Percentiles rank a stretch among this genome's conserved stretches.
phyloP scores from a whole-genome alignment of 108 stramenopile species.

The Cyclotella cryptica region DNA sequence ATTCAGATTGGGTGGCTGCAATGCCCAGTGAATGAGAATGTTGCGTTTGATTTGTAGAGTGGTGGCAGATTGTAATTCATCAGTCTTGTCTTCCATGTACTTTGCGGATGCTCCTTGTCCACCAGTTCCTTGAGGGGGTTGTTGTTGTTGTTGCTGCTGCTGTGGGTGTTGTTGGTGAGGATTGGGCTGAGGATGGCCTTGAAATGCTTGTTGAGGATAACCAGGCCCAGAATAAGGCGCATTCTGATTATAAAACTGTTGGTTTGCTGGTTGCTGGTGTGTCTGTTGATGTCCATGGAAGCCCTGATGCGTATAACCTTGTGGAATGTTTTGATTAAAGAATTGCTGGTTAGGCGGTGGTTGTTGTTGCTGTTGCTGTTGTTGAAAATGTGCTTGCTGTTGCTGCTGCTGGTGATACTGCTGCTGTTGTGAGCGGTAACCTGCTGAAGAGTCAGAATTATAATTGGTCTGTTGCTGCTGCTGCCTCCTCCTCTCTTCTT shows the following conservation, averaged over 20 bases:
- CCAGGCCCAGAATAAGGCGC: slow-evolving; percentile 19
- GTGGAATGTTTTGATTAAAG: slow-evolving; percentile 23
- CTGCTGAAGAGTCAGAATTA: too few species aligned
- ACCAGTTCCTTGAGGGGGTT: slow-evolving; percentile 26
- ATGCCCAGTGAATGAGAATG: slow-evolving; percentile 85
- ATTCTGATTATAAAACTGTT: slow-evolving; percentile 41
- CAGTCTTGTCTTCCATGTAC: slow-evolving; percentile 64
- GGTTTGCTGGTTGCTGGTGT: slow-evolving; percentile 35
- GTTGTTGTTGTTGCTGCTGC: slow-evolving; percentile 56
- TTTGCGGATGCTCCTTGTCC: slow-evolving; percentile 59
- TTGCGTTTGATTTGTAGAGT: slow-evolving; percentile 72
- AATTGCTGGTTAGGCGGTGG: slow-evolving; percentile 48
- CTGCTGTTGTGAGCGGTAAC: slow-evolving; percentile 37
- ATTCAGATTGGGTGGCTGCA: slow-evolving; percentile 82
- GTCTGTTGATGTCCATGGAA: slow-evolving; percentile 42
- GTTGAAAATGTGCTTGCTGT: slow-evolving; percentile 37
- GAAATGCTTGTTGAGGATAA: slow-evolving; percentile 47
- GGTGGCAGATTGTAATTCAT: slow-evolving; percentile 57
- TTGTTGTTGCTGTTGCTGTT: slow-evolving; percentile 51
- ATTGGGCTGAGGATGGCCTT: slow-evolving; percentile 34
- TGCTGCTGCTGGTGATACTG: slow-evolving; percentile 47
- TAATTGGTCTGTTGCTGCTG: slow-evolving; percentile 43
- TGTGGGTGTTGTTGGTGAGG: slow-evolving; percentile 54
- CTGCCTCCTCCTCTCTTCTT: slow-evolving; percentile 40
- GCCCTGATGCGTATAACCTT: slow-evolving; percentile 45